A percentile compares a stretch with the other conserved stretches of the same genome.
These are phyloP conservation scores for Pestalotiopsis sp. DNA, from an alignment of 2,329 filamentous ascomycete genomes.

Conservation along the genomic window DNA sequence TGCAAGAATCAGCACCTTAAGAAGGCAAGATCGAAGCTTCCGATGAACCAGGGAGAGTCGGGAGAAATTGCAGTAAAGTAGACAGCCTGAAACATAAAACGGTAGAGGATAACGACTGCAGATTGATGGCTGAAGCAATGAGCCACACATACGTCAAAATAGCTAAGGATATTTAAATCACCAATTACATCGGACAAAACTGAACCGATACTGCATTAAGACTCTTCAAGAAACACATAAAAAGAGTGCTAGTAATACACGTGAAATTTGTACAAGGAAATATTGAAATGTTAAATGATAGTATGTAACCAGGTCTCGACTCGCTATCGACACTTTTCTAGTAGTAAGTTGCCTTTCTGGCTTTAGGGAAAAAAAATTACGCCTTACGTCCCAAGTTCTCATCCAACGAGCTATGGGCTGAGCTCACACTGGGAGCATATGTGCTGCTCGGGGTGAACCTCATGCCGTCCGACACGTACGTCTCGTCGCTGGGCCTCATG, in stretches of 20 bases:
- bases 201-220: background rate
- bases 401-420: constrained; percentile 24
- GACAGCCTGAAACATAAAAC: no score
- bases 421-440: constrained; percentile 27
- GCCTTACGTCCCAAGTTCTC: constrained; percentile 29
- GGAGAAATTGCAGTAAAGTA: no score
- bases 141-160: no score
- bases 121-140: no score
- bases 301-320: background rate
- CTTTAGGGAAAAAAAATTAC: constrained; percentile 10
- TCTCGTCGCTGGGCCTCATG: constrained; percentile 20
- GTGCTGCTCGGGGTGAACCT: constrained; percentile 31
- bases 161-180: no score
- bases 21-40: no score
- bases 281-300: background rate
- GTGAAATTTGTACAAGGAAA: background rate
- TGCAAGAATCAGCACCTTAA: no score
- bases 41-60: no score
- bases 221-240: background rate
- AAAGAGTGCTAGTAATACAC: background rate
- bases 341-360: background rate
- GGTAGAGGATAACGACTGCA: no score
- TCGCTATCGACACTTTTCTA: background rate
- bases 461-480: background rate
- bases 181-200: background rate